Percentiles rank a stretch among this genome's conserved stretches.
These are phyloP conservation scores for Torulaspora microellipsoides DNA, from an alignment of 805 yeast species.

Conservation along the genomic window DNA sequence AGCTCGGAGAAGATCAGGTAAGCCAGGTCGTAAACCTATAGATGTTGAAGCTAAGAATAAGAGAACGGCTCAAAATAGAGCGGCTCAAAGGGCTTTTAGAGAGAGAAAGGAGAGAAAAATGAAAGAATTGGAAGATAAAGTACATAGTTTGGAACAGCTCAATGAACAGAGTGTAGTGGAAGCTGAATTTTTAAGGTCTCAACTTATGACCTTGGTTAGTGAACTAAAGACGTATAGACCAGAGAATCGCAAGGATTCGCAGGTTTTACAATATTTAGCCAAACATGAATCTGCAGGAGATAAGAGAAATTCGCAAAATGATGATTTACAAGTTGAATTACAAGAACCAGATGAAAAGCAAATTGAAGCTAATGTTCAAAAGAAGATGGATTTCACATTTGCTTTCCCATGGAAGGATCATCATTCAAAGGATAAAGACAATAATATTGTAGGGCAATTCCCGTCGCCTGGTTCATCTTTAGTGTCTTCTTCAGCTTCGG, in stretches of 20 bases:
- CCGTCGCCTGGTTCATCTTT: slow-evolving; percentile 16
- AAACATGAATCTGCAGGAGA: slow-evolving; percentile 10
- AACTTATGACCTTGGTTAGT: slow-evolving; percentile 65
- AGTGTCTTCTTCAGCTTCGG: slow-evolving; percentile 10
- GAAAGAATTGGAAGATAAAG: slow-evolving; percentile 80
- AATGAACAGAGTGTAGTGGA: slow-evolving; percentile 66
- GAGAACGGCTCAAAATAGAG: slow-evolving; percentile 94
- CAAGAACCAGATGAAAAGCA: slow-evolving; percentile 3
- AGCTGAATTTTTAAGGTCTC: slow-evolving; percentile 66
- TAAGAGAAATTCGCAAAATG: neutral
- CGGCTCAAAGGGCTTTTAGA: slow-evolving; percentile 96
- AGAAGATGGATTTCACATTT: slow-evolving; percentile 39
- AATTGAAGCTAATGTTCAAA: slow-evolving; percentile 17
- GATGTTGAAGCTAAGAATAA: slow-evolving; percentile 77
- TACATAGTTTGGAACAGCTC: slow-evolving; percentile 64
- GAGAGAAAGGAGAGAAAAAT: slow-evolving; percentile 88
- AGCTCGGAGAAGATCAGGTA: slow-evolving; percentile 33
- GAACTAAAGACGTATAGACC: slow-evolving; percentile 64
- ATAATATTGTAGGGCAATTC: slow-evolving; percentile 5
- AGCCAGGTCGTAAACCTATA: slow-evolving; percentile 80
- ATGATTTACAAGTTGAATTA: neutral
- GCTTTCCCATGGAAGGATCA: slow-evolving; percentile 49
- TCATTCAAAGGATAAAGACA: neutral
- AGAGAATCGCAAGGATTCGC: slow-evolving; percentile 27
- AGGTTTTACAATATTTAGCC: slow-evolving; percentile 19